Evolutionary conservation across 73 alveolate species (phyloP).

Genomic region (Symbiodinium natans): DNA sequence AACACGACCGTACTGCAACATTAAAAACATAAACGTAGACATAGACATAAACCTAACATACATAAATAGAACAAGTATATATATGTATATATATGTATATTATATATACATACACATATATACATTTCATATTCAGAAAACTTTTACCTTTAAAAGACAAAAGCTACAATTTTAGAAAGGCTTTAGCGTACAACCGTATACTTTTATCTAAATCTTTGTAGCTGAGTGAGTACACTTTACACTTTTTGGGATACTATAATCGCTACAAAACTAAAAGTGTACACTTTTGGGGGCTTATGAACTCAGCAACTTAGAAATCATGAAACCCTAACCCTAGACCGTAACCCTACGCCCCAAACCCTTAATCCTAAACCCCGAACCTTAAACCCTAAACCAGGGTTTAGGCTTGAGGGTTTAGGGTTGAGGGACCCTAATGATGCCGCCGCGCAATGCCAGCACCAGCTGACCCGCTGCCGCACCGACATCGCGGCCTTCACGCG

Average conservation of each 20-base stretch:
- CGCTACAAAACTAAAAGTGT: too few relatives aligned
- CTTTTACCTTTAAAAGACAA: not conserved
- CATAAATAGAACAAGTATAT: not conserved
- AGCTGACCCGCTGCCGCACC: conserved; percentile 37
- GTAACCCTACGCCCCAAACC: not conserved
- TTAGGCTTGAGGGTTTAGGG: too few relatives aligned
- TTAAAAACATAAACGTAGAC: not conserved
- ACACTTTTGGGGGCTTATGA: too few relatives aligned
- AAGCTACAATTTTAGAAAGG: not conserved
- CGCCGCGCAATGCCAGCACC: not conserved
- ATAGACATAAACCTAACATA: not conserved
- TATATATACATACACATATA: not conserved
- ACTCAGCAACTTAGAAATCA: too few relatives aligned
- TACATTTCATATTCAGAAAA: not conserved
- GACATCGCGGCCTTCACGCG: conserved; percentile 66
- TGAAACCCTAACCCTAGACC: not conserved
- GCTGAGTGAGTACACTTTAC: too few relatives aligned
- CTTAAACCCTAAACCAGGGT: not conserved
- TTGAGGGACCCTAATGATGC: not conserved
- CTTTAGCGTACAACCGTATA: too few relatives aligned
- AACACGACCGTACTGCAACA: not conserved
- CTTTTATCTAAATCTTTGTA: too few relatives aligned
- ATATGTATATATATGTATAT: not conserved
- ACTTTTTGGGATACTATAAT: too few relatives aligned
- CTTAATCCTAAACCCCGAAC: not conserved